phyloP scores from a whole-genome alignment of 495 filamentous ascomycete species.

The Aspergillus sclerotiicarbonarius region DNA sequence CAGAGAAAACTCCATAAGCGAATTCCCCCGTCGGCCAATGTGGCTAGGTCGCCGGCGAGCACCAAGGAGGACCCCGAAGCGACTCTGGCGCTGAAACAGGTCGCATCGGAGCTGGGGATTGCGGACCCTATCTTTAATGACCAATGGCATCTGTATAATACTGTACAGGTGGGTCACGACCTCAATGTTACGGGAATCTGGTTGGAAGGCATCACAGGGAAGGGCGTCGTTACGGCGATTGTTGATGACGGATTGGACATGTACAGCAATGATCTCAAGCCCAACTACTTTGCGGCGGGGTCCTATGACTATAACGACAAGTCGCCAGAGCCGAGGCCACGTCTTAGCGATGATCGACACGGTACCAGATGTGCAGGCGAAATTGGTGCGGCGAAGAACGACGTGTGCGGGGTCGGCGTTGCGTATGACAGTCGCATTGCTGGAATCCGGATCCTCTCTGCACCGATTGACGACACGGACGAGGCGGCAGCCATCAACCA shows the following conservation, averaged over 20 bases:
- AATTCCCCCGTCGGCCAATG: slow-evolving; percentile 46
- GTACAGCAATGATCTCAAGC: slow-evolving; percentile 91
- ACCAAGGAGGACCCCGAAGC: slow-evolving; percentile 43
- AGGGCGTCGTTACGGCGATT: slow-evolving; percentile 85
- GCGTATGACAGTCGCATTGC: slow-evolving; percentile 89
- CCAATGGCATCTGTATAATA: slow-evolving; percentile 95
- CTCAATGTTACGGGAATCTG: slow-evolving; percentile 92
- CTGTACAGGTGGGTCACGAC: slow-evolving; percentile 78
- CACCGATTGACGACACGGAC: slow-evolving; percentile 85
- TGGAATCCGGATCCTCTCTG: slow-evolving; percentile 86
- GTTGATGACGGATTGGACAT: slow-evolving; percentile 97
- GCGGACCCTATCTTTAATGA: slow-evolving; percentile 85
- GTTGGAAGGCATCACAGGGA: slow-evolving; percentile 87
- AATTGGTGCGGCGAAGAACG: slow-evolving; percentile 83
- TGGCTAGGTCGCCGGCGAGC: slow-evolving; percentile 9
- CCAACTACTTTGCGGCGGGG: slow-evolving; percentile 85
- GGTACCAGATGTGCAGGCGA: slow-evolving; percentile 95
- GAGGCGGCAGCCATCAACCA: slow-evolving; percentile 93
- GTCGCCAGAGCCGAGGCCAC: slow-evolving; percentile 71
- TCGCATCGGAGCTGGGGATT: slow-evolving; percentile 67
- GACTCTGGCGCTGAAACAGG: slow-evolving; percentile 54
- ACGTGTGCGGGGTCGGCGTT: slow-evolving; percentile 93
- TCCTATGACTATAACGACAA: slow-evolving; percentile 96
- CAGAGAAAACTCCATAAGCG: slow-evolving; percentile 77
- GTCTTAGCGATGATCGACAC: slow-evolving; percentile 77